phyloP scores from a whole-genome alignment of 108 stramenopile genomes.

The Nitzschia sp. region DNA sequence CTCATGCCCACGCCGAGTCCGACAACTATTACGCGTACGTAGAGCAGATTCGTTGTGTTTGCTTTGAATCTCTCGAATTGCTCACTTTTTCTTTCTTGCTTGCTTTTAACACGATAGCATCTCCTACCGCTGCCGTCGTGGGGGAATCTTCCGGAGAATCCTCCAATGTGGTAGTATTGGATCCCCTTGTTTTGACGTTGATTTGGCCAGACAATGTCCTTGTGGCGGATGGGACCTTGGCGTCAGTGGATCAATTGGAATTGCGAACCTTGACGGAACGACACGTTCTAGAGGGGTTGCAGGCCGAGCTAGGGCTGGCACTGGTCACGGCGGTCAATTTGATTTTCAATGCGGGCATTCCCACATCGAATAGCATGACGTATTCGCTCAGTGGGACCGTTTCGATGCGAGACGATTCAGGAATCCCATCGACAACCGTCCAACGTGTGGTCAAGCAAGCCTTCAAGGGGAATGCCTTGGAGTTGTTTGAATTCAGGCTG shows the following conservation, averaged over 20 bases:
- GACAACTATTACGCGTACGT: not conserved
- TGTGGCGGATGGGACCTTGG: not conserved
- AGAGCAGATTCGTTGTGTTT: not conserved
- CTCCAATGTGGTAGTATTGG: constrained; percentile 6
- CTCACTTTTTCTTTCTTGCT: not conserved
- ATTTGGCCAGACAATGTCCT: constrained; percentile 1
- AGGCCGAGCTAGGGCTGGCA: constrained; percentile 9
- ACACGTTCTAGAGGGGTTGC: constrained; percentile 22
- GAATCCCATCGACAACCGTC: not conserved
- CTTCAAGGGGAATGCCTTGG: constrained; percentile 27
- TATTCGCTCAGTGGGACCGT: constrained; percentile 11
- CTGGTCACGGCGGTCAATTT: not conserved
- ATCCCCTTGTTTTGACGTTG: constrained; percentile 12
- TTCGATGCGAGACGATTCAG: not conserved
- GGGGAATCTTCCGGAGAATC: too few relatives aligned
- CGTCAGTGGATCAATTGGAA: constrained; percentile 8
- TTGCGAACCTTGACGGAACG: constrained; percentile 13
- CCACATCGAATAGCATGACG: not conserved
- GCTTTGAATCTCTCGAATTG: not conserved
- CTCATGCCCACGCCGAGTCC: constrained; percentile 2
- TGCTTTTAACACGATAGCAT: too few relatives aligned
- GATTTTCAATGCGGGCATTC: constrained; percentile 7
- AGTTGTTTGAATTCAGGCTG: constrained; percentile 18
- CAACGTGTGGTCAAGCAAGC: constrained; percentile 8
- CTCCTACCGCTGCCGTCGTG: too few relatives aligned